Evolutionary conservation across 2,329 filamentous ascomycete species (phyloP).

Genomic region (Magnaporthales sp.): DNA sequence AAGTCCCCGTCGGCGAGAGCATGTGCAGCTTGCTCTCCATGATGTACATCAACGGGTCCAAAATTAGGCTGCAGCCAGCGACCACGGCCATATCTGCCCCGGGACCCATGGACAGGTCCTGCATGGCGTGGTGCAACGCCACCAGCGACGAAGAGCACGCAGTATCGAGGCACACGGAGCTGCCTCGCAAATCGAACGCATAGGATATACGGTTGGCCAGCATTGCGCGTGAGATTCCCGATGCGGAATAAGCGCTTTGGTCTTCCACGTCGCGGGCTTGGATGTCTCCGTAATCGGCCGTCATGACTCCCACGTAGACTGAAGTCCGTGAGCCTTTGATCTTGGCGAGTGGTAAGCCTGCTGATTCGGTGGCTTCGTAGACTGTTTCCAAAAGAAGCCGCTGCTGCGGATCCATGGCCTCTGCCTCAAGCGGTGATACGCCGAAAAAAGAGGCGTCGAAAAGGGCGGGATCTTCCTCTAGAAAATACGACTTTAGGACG

Average conservation of each 20-base stretch:
- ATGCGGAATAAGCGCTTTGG: neutral
- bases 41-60: conserved; percentile 33
- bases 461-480: conserved; percentile 15
- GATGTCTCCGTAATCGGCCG: neutral
- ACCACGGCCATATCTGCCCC: conserved; percentile 33
- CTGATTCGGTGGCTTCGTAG: conserved; percentile 25
- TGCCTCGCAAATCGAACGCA: conserved; percentile 21
- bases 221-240: neutral
- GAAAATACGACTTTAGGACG: neutral
- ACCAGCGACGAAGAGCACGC: conserved; percentile 43
- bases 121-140: conserved; percentile 39
- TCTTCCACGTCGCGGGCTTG: neutral
- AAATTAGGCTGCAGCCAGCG: conserved; percentile 21
- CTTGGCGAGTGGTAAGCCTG: conserved; percentile 11
- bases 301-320: conserved; percentile 13
- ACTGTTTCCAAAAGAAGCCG: conserved; percentile 22
- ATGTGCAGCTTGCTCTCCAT: conserved; percentile 32
- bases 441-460: conserved; percentile 31
- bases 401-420: conserved; percentile 24
- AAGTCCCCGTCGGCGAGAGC: conserved; percentile 33
- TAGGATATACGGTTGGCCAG: conserved; percentile 22
- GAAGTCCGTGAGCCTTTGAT: conserved; percentile 13
- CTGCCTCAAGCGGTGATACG: neutral
- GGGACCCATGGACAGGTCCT: conserved; percentile 35
- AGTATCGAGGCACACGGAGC: conserved; percentile 36